phyloP scores from a whole-genome alignment of 176 grass and related monocot species.

The Zea mays region DNA sequence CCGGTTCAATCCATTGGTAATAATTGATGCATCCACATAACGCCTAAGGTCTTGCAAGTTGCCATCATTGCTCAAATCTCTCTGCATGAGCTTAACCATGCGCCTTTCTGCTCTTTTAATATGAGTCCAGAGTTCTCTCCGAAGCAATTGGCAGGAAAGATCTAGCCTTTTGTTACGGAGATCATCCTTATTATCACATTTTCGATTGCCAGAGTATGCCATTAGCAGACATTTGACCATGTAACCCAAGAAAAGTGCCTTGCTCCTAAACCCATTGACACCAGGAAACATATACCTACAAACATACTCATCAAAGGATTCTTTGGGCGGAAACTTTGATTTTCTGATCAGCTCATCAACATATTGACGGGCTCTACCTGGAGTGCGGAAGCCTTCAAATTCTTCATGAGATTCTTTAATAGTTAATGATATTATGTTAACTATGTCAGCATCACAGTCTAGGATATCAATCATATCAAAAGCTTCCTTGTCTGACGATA shows the following conservation, averaged over 20 bases:
- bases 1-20: constrained; percentile 77
- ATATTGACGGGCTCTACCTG: constrained; percentile 54
- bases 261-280: constrained; percentile 52
- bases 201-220: constrained; percentile 59
- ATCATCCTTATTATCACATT: constrained; percentile 91
- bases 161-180: constrained; percentile 86
- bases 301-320: constrained; percentile 78
- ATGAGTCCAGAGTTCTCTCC: constrained; percentile 62
- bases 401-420: constrained; percentile 59
- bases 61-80: constrained; percentile 66
- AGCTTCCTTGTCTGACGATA: constrained; percentile 77
- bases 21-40: constrained; percentile 65
- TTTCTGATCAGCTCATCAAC: constrained; percentile 52
- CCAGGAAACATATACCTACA: constrained; percentile 58
- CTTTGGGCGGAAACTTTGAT: constrained; percentile 67
- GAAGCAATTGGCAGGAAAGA: constrained; percentile 66
- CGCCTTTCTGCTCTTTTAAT: constrained; percentile 53
- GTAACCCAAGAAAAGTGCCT: constrained; percentile 75
- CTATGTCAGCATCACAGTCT: constrained; percentile 57
- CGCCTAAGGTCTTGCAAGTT: constrained; percentile 49
- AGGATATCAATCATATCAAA: constrained; percentile 73
- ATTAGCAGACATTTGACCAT: constrained; percentile 87
- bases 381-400: constrained; percentile 54
- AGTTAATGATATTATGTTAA: constrained; percentile 71
- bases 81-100: constrained; percentile 83